Base-by-base conservation (phyloP, 495 filamentous ascomycete species). In the Jackrogersella minutella region DNA sequence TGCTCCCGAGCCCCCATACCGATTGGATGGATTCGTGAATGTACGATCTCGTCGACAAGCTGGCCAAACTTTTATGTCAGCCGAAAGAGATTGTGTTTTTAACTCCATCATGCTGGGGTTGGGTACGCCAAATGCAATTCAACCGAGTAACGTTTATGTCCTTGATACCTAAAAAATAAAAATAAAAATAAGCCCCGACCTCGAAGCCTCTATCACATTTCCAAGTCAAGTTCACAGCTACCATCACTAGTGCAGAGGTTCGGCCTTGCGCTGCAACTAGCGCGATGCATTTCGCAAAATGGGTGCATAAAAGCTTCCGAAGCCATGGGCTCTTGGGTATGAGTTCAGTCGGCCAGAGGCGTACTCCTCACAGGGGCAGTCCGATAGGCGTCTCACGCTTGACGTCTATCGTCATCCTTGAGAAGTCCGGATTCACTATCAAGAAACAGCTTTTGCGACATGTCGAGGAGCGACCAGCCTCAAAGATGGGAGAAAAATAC, bases 221-320 rank as follows among this genome's bases (percentile, higher is more conserved):
- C 52, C 16, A 47, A 36, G 30, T 43, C 58, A 17, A 22, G 41
- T 28, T 47, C 47, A 0, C 47, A 40, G 26, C 68, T 62, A 5
- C 54, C 62, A 19, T 22, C 57, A 16, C 61, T 76, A 9, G 62
- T 60, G 5, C 62, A 74, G 39, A 70, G 64, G 31, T 75, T 76
- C 46, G 37, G 31, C 16, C 59, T 77, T 0, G 72, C 75, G 0
- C 19, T 66, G 22, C 40, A 53, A 16, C 58, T 75, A 19, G 60
- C 74, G 3, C 41, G 46, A 36, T 69, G 67, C 28, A 47, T 76
- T 13, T 54, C 64, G 7, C 68, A 3, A 56, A 67, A 22, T 76
- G 70, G 77, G 74, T 78, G 0, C 77, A 79, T 51, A 68, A 78
- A 58, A 70, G 65, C 51, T 75, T 79, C 24, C 68, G 66, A 11